Evolutionary conservation across 208 protist genomes (phyloP).

Genomic region (Trichomonas tenax): DNA sequence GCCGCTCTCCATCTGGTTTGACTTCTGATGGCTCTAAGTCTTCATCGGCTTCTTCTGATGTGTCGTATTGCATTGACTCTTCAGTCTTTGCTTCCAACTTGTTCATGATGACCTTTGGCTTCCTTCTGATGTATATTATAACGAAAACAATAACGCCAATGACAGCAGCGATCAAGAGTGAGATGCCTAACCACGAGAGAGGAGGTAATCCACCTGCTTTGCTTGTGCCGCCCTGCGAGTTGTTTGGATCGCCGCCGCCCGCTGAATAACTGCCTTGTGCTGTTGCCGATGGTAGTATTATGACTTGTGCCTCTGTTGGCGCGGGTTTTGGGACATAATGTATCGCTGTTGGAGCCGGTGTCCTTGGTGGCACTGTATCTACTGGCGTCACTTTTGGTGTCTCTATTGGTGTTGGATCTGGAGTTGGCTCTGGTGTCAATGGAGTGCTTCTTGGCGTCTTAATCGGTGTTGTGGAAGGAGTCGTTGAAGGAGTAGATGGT

Average conservation of each 20-base stretch:
- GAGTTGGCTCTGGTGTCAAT: not conserved
- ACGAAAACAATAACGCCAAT: not conserved
- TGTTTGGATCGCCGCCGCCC: not conserved
- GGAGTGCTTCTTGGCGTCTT: not conserved
- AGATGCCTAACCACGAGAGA: not conserved
- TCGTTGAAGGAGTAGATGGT: not conserved
- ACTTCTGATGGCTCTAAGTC: not conserved
- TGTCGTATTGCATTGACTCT: not conserved
- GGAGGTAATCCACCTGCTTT: not conserved
- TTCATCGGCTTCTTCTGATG: not conserved
- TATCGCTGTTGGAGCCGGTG: too few relatives aligned
- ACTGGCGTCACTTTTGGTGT: not conserved
- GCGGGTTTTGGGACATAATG: too few relatives aligned
- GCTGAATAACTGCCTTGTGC: not conserved
- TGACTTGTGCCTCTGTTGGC: not conserved
- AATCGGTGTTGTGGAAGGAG: not conserved
- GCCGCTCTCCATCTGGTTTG: not conserved
- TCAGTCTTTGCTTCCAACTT: not conserved
- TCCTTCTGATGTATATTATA: not conserved
- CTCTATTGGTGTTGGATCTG: not conserved
- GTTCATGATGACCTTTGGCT: not conserved
- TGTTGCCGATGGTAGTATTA: not conserved
- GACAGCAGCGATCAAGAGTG: not conserved
- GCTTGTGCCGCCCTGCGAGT: not conserved
- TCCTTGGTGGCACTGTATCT: not conserved